Evolutionary conservation across 768 basidiomycete species (phyloP), one percentile per base, ranked within the genome.

Genomic region (Leccinum sublutescens): DNA sequence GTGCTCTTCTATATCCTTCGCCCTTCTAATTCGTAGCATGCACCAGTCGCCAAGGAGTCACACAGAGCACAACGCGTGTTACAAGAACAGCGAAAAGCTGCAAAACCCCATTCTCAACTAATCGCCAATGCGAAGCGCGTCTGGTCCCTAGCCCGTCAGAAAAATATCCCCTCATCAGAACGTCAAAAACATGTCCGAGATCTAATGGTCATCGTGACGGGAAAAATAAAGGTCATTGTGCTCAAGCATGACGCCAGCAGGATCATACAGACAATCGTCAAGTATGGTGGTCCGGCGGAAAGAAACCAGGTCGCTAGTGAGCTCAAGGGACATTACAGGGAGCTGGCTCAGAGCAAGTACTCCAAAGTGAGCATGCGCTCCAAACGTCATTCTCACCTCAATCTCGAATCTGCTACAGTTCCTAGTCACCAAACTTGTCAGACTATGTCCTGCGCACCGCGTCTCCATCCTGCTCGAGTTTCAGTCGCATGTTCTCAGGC

Each of bases 211-310:
- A 80, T 88, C 49, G 85, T 94, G 21, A 84, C 88, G 21, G 93
- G 93, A 5, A 85, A 86, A 64, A 86, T 96, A 48, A 86, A 87
- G 60, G 93, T 95, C 33, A 86, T 96, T 38, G 88, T 91, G 2
- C 82, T 92, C 69, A 96, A 95, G 73, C 95, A 96, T 67, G 93
- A 96, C 72, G 93, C 93, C 8, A 93, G 92, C 67, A 83, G 88
- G 63, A 93, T 93, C 60, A 83, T 91, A 21, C 89, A 91, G 71
- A 89, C 85, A 0, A 77, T 90, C 12, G 89, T 96, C 51, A 95
- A 91, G 68, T 85, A 89, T 59, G 95, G 95, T 4, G 79, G 83
- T 19, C 88, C 80, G 68, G 76, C 71, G 52, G 89, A 95, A 72
- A 74, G 93, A 49, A 84, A 91, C 45, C 87, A 92, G 69, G 82